Evolutionary conservation across 2,329 filamentous ascomycete genomes (phyloP).

Genomic region (Neofusicoccum laricinum): DNA sequence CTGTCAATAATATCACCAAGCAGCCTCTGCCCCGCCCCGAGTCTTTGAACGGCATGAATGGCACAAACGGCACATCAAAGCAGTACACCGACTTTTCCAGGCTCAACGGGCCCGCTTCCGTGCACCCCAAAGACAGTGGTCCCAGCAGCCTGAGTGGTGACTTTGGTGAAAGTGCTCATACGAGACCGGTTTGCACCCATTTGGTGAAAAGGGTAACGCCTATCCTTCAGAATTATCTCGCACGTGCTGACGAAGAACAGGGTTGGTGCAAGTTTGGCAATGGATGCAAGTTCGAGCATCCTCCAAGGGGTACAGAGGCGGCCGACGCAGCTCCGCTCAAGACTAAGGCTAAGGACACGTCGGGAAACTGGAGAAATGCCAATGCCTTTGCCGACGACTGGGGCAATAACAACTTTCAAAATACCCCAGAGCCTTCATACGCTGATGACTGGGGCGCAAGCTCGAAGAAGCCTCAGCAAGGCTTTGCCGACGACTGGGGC

Average conservation of each 20-base stretch:
- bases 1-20: background rate
- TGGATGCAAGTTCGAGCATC: background rate
- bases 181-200: background rate
- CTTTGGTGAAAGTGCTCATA: background rate
- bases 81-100: background rate
- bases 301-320: background rate
- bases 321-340: background rate
- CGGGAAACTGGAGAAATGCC: background rate
- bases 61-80: background rate
- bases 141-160: background rate
- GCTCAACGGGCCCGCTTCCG: background rate
- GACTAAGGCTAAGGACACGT: background rate
- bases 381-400: conserved; percentile 6
- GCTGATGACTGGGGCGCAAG: conserved; percentile 5
- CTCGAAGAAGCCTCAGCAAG: background rate
- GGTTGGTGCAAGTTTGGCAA: conserved; percentile 6
- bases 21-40: too few species aligned
- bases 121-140: background rate
- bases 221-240: background rate
- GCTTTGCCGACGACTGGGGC: conserved; percentile 9
- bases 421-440: background rate
- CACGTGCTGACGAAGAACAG: background rate
- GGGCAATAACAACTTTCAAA: background rate
- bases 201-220: background rate
- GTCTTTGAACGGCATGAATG: too few species aligned